A percentile compares a stretch with the other conserved stretches of the same genome.
Conservation (phyloP, 2,329 filamentous ascomycete genomes). For the Calonectria naviculata region DNA sequence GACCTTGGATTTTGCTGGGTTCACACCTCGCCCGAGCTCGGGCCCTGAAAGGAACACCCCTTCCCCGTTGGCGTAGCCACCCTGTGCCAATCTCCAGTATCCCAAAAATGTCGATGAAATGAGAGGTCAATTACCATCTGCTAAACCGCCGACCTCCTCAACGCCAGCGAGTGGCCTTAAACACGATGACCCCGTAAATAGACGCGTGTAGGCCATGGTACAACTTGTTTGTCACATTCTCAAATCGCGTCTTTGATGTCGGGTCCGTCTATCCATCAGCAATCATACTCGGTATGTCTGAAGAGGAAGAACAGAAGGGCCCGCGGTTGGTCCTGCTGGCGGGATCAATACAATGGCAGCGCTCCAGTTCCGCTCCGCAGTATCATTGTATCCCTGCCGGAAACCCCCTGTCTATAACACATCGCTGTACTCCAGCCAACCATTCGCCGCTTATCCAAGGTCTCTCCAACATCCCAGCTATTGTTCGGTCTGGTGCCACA, state of each 20-base stretch:
- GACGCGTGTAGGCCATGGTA: not conserved
- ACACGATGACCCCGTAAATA: not conserved
- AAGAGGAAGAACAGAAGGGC: not conserved
- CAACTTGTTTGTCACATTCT: not conserved
- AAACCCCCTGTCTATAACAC: constrained; percentile 33
- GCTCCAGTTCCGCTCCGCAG: constrained; percentile 26
- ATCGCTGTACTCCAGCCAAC: constrained; percentile 21
- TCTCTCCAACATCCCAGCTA: constrained; percentile 7
- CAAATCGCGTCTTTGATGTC: not conserved
- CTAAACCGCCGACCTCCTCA: constrained; percentile 1
- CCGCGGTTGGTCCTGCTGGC: constrained; percentile 19
- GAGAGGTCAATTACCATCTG: not conserved
- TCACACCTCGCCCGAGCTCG: not conserved
- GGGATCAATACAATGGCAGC: constrained; percentile 25
- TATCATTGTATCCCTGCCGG: constrained; percentile 24
- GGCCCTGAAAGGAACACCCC: not conserved
- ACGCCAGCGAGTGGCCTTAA: not conserved
- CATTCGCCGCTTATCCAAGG: constrained; percentile 19
- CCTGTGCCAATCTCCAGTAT: constrained; percentile 2
- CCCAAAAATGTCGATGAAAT: not conserved
- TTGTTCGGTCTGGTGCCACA: constrained; percentile 26
- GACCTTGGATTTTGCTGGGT: constrained; percentile 1
- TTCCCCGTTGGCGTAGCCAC: not conserved
- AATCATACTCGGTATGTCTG: not conserved
- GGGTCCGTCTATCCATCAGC: not conserved